Conservation (phyloP, 768 basidiomycete genomes). For the Nevesoporus exiguus region DNA sequence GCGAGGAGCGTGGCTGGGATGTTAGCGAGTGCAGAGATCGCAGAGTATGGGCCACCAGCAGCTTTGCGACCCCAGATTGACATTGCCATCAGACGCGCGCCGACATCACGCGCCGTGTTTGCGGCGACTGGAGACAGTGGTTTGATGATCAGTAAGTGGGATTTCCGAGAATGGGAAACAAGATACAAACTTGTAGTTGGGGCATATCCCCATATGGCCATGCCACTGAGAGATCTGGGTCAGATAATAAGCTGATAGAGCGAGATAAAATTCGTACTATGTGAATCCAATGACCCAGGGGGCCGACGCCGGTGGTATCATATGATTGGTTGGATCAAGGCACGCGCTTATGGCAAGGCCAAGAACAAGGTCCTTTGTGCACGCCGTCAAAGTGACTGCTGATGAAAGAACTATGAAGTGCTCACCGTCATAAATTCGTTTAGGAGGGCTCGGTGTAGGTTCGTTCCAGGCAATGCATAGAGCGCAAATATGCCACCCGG, state of each 20-base stretch:
- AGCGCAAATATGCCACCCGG: conserved; percentile 39
- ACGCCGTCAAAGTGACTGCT: background rate
- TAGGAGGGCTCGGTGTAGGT: conserved; percentile 33
- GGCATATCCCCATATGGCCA: conserved; percentile 60
- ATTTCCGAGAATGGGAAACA: background rate
- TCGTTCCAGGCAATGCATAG: conserved; percentile 31
- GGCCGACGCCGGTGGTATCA: conserved; percentile 49
- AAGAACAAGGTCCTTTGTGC: conserved; percentile 16
- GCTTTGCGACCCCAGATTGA: conserved; percentile 57
- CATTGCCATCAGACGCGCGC: conserved; percentile 58
- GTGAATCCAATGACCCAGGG: conserved; percentile 54
- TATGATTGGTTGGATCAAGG: conserved; percentile 51
- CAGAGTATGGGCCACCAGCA: conserved; percentile 53
- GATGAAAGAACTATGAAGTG: background rate
- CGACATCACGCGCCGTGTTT: conserved; percentile 68
- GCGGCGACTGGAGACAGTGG: conserved; percentile 43
- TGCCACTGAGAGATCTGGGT: conserved; percentile 37
- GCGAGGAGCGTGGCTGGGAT: conserved; percentile 61
- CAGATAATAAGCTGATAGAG: background rate
- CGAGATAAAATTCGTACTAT: conserved; percentile 42
- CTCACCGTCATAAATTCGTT: conserved; percentile 40
- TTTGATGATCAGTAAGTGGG: background rate
- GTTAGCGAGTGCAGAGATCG: conserved; percentile 61
- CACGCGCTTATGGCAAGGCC: conserved; percentile 25
- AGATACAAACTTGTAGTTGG: conserved; percentile 40